Base-by-base conservation (phyloP, 352 stramenopile species). In the Phytophthora fragariae region DNA sequence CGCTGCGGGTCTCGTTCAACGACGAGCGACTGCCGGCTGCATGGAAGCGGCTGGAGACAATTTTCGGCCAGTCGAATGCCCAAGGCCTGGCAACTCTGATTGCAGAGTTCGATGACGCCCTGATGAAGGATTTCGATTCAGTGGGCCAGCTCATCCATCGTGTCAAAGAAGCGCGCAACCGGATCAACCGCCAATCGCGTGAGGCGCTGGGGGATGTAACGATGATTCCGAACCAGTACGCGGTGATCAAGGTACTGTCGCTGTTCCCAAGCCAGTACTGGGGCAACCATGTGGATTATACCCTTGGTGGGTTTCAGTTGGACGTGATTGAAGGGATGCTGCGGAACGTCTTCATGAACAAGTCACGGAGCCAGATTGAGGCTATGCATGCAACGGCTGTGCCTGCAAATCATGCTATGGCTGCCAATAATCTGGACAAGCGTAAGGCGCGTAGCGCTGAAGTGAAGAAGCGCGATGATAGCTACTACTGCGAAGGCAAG, bases 301-400 rank as follows among this genome's bases (percentile, higher is more conserved):
- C 24, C 33, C 52, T 17, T 0, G 3, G 0, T 2, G 55, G 41
- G 19, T 60, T 70, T 21, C 41, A 39, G 4, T 14, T 54, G 5
- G 64, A 64, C 10, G 15, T 12, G 4, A 44, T 70, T 7, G 55
- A 60, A 19, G 14, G 1, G 5, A 59, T 50, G 33, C 46, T 70
- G 3, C 41, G 64, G 8, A 31, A 27, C 11, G 57, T 70, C 31
- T 70, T 64, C 21, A n/a, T 31, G 2, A 31, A 11, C 64, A 65
- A 70, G 15, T 60, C 29, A 17, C 41, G 57, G 46, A 31, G 3
- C 11, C 15, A 70, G 15, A 70, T 70, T 11, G 37, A 41, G 55
- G 55, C 33, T 1, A 57, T 57, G 46, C 2, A 56, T 2, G 10
- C 15, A 15, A 17, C 33, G 44, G 3, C 46, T 14, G 44, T 64